Percentiles rank a stretch among this genome's conserved stretches.
phyloP scores from a whole-genome alignment of 768 basidiomycete genomes.

The Rhizopogon roseolus region DNA sequence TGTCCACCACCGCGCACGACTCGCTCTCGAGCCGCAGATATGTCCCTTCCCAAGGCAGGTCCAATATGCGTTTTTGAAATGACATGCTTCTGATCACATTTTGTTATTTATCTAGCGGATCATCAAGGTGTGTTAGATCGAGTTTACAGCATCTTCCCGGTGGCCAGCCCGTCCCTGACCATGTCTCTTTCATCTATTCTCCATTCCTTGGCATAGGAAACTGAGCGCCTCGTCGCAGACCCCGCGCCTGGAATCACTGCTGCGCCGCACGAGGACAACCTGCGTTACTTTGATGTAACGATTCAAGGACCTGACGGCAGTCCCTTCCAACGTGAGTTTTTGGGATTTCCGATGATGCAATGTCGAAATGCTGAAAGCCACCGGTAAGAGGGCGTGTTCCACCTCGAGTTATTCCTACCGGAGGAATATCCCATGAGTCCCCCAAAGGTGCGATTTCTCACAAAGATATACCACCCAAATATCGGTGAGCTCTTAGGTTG shows the following conservation, averaged over 20 bases:
- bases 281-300: constrained; percentile 97
- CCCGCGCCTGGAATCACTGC: constrained; percentile 98
- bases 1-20: constrained; percentile 10
- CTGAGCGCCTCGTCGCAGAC: constrained; percentile 92
- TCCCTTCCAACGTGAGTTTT: constrained; percentile 78
- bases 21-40: constrained; percentile 14
- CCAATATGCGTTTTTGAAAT: not conserved
- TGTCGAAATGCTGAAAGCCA: constrained; percentile 5
- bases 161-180: constrained; percentile 11
- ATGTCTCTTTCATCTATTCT: constrained; percentile 10
- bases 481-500: constrained; percentile 65
- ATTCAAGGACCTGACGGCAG: constrained; percentile 93
- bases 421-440: constrained; percentile 99
- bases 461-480: constrained; percentile 99
- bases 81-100: not conserved
- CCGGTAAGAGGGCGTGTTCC: constrained; percentile 78
- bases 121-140: constrained; percentile 40
- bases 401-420: constrained; percentile 94
- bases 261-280: constrained; percentile 91
- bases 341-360: not conserved
- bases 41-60: constrained; percentile 33
- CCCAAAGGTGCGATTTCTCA: constrained; percentile 95
- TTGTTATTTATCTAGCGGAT: constrained; percentile 34
- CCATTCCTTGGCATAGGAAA: constrained; percentile 62
- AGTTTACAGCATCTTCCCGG: constrained; percentile 11